Evolutionary conservation across 192 early-diverging fungal genomes (phyloP).

Genomic region (Geosiphon pyriformis): DNA sequence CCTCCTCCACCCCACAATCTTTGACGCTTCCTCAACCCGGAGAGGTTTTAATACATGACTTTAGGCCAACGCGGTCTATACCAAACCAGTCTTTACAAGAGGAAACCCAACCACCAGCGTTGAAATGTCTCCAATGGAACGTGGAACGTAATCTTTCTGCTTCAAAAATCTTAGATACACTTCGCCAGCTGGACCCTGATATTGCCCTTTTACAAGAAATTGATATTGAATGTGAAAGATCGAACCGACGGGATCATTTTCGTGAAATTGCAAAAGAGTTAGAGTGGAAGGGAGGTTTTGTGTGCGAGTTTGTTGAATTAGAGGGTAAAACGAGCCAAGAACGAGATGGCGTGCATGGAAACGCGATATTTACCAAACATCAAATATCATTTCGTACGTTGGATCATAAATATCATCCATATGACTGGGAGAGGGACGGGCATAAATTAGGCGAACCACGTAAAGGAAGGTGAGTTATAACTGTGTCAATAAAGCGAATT

Average conservation of each 20-base stretch:
- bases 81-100: not conserved
- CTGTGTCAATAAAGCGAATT: not conserved
- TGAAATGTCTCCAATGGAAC: slow-evolving; percentile 75
- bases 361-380: slow-evolving; percentile 65
- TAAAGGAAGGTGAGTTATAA: slow-evolving; percentile 43
- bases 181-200: slow-evolving; percentile 60
- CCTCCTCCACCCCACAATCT: too few species aligned
- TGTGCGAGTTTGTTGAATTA: slow-evolving; percentile 70
- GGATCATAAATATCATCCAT: slow-evolving; percentile 63
- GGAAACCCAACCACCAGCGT: slow-evolving; percentile 14
- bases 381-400: slow-evolving; percentile 56
- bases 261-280: slow-evolving; percentile 54
- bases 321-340: slow-evolving; percentile 48
- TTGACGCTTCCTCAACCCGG: slow-evolving; percentile 37
- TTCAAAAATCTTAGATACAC: slow-evolving; percentile 46
- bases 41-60: slow-evolving; percentile 44
- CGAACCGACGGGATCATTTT: slow-evolving; percentile 55
- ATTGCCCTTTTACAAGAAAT: slow-evolving; percentile 70
- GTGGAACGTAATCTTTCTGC: slow-evolving; percentile 76
- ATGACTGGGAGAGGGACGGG: slow-evolving; percentile 66
- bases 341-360: slow-evolving; percentile 68
- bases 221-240: slow-evolving; percentile 71
- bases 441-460: slow-evolving; percentile 57
- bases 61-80: slow-evolving; percentile 16
- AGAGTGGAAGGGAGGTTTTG: slow-evolving; percentile 59